phyloP scores from a whole-genome alignment of 2,329 filamentous ascomycete species.

The Pestalotiopsis sp. region DNA sequence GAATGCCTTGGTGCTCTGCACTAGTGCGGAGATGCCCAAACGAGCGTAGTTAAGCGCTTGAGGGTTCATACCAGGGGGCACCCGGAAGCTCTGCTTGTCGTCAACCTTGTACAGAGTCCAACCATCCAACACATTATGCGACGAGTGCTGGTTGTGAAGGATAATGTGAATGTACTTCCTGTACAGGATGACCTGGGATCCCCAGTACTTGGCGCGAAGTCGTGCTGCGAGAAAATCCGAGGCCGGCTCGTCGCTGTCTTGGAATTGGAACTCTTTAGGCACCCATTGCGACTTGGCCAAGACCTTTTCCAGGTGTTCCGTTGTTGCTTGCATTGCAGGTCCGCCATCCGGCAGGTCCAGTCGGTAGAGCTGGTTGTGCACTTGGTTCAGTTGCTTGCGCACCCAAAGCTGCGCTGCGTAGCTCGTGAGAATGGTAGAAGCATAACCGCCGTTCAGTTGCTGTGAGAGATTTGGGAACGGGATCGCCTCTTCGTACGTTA shows the following conservation, averaged over 20 bases:
- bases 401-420: slow-evolving; percentile 66
- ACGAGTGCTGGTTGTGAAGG: slow-evolving; percentile 38
- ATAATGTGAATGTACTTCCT: slow-evolving; percentile 69
- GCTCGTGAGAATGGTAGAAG: slow-evolving; percentile 52
- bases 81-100: slow-evolving; percentile 12
- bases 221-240: slow-evolving; percentile 78
- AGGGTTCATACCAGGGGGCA: slow-evolving; percentile 38
- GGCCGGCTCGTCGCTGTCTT: slow-evolving; percentile 69
- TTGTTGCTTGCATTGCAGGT: slow-evolving; percentile 35
- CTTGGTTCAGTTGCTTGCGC: slow-evolving; percentile 63
- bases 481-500: slow-evolving; percentile 64
- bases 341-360: slow-evolving; percentile 25
- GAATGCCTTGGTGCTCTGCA: slow-evolving; percentile 85
- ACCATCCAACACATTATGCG: slow-evolving; percentile 20
- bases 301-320: slow-evolving; percentile 47
- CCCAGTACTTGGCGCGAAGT: slow-evolving; percentile 91
- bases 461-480: slow-evolving; percentile 62
- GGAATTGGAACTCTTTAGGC: slow-evolving; percentile 53
- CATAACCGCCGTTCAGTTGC: slow-evolving; percentile 43
- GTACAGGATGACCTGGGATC: slow-evolving; percentile 85
- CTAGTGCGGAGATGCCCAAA: slow-evolving; percentile 70
- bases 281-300: slow-evolving; percentile 48
- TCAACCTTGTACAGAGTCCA: slow-evolving; percentile 16
- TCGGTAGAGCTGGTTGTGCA: slow-evolving; percentile 57
- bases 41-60: slow-evolving; percentile 55